Evolutionary conservation across 768 basidiomycete species (phyloP), one percentile per base, ranked within the genome.

Genomic region (Porphyrellus cyaneotinctus): DNA sequence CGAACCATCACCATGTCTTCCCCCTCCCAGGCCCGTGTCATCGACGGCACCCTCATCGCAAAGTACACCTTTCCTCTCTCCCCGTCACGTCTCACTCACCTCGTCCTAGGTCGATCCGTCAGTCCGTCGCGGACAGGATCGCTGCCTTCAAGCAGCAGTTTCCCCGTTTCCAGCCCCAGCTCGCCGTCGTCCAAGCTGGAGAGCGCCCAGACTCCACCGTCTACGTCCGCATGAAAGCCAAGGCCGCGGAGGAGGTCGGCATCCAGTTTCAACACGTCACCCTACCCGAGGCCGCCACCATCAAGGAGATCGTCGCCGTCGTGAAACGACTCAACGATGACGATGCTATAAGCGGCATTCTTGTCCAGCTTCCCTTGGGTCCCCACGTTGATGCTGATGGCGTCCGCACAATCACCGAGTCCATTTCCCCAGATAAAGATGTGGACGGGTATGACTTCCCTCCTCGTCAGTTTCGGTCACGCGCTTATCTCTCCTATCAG

Each of bases 181-280:
- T 99, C 17, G 89, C 84, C 60, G 92, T 99, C 71, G 81, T 99
- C 41, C 97, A 98, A 72, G 93, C 92, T 46, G 97, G 97, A 49
- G 83, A 85, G 28, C 87, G 91, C 53, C 85, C 92, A 20, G 95
- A 97, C 69, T 98, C 95, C 6, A 75, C 78, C 18, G 85, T 87
- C 37, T 99, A 99, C 72, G 86, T 99, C 59, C 91, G 92, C 64
- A 98, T 98, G 95, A 99, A 99, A 74, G 78, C 82, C 38, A 97
- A 95, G 71, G 97, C 97, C 12, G 90, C 94, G 12, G 84, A 92
- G 62, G 92, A 98, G 73, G 87, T 90, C 58, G 95, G 97, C 53
- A 90, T 98, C 73, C 81, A 78, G 53, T 87, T 89, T 70, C 82
- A 84, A 48, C 92, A 97, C 67, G 74, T 98, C 66, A 74, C 75